Evolutionary conservation across 73 alveolate genomes (phyloP), one percentile per base, ranked within the genome.

Genomic region (Breviolum minutum): DNA sequence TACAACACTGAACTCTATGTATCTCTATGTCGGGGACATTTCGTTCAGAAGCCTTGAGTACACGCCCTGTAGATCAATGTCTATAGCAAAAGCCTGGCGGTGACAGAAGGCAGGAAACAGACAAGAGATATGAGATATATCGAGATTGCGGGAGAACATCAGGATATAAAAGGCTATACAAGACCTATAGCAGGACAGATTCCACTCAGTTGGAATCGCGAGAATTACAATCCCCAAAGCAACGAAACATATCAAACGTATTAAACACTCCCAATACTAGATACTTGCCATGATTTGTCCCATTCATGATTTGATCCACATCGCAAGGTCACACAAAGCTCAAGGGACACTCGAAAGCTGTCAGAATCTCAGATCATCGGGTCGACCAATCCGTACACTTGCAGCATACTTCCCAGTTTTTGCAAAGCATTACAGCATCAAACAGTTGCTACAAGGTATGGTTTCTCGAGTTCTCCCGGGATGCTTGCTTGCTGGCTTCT

Each of bases 391-490:
- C 63, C 29, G 54, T 24, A 12, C 8, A 12, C 11, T 24, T 19
- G 63, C 82, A 19, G 30, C 32, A 14, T n/a, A 62, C 14, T 62
- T 12, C 62, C 26, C 12, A 62, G 14, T 11, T 77, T n/a, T 20
- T 77, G 86, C 81, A 40, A 40, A 40, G 54, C 54, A 40, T 40
- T 40, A 40, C 54, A 40, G 54, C 54, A 40, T 40, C 54, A 40
- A 40, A 40, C 54, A 40, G 54, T 16, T 30, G 68, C 63, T 32
- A 27, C 30, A 19, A 92, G 98, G 98, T 92, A 13, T 92, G 98
- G 98, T 92, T 92, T 61, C 80, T 92, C 66, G 98, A 92, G 73
- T 92, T 92, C 90, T 92, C 98, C 26, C 76, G 90, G 7, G 98
- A 92, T 76, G 98, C 98, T 64, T 92, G 98, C 54, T 81, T 92